Percentiles rank a stretch among this genome's conserved stretches.
Evolutionary conservation across 148 eudicot genomes (phyloP).

Genomic region (Rhododendron mucronatum): DNA sequence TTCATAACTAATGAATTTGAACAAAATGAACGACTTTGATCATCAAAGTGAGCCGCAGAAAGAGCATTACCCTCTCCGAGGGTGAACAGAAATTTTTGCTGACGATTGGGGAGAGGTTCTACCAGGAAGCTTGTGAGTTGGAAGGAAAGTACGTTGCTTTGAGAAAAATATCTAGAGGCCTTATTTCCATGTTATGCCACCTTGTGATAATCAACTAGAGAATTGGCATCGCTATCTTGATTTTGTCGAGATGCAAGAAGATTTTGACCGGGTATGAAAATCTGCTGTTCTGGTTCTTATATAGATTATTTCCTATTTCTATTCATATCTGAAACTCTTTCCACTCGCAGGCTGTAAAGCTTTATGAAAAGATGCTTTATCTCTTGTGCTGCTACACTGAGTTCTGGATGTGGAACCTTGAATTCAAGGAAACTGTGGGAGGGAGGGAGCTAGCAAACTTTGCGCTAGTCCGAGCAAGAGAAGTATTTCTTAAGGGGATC

Average conservation of each 20-base stretch:
- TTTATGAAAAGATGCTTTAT: slow-evolving; percentile 83
- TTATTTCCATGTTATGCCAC: slow-evolving; percentile 34
- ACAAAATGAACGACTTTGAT: too few relatives aligned
- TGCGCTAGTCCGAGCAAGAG: slow-evolving; percentile 65
- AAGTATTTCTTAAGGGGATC: slow-evolving; percentile 28
- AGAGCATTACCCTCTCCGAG: too few relatives aligned
- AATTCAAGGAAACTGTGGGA: slow-evolving; percentile 67
- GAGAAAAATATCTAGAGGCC: slow-evolving; percentile 52
- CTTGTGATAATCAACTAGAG: slow-evolving; percentile 57
- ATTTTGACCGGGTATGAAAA: slow-evolving; percentile 77
- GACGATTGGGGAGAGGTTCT: slow-evolving; percentile 38
- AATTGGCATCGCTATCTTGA: slow-evolving; percentile 86
- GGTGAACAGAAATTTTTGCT: too few relatives aligned
- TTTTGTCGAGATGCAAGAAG: slow-evolving; percentile 65
- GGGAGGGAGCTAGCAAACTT: slow-evolving; percentile 64
- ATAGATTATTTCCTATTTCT: slow-evolving; percentile 5
- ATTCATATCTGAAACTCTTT: slow-evolving; percentile 10
- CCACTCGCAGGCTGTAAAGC: slow-evolving; percentile 57
- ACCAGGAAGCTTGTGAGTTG: slow-evolving; percentile 45
- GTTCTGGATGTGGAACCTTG: slow-evolving; percentile 91
- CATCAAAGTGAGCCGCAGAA: too few relatives aligned
- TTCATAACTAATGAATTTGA: too few relatives aligned
- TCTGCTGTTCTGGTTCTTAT: slow-evolving; percentile 8
- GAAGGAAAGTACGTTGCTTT: slow-evolving; percentile 48
- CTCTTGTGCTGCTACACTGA: slow-evolving; percentile 77